These are phyloP conservation scores for Mycena capillaripes DNA, from an alignment of 768 basidiomycete species.

Conservation along the genomic window DNA sequence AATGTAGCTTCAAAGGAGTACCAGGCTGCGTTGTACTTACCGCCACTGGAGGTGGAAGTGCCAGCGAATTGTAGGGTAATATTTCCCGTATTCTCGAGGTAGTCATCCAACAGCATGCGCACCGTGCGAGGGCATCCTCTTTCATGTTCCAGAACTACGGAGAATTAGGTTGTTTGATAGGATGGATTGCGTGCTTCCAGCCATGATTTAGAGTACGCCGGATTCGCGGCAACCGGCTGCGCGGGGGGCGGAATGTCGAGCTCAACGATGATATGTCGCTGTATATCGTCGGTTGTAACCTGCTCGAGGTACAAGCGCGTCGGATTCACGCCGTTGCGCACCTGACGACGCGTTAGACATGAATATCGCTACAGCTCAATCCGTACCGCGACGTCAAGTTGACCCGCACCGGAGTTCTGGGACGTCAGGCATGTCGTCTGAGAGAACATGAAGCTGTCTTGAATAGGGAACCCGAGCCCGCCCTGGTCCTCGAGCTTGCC, in stretches of 20 bases:
- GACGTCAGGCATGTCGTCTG: too few relatives aligned
- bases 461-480: not conserved
- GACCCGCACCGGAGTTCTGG: too few relatives aligned
- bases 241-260: conserved; percentile 1
- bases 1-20: too few relatives aligned
- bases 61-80: too few relatives aligned
- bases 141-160: conserved; percentile 17
- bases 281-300: not conserved
- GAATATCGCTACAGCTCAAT: too few relatives aligned
- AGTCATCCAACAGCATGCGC: conserved; percentile 8
- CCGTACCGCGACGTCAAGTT: too few relatives aligned
- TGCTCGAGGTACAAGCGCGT: conserved; percentile 12
- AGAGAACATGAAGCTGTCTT: conserved; percentile 13
- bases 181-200: too few relatives aligned
- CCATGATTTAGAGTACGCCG: not conserved
- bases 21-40: too few relatives aligned
- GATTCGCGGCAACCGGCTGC: not conserved
- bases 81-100: too few relatives aligned
- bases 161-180: not conserved
- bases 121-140: not conserved
- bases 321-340: conserved; percentile 6
- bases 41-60: too few relatives aligned
- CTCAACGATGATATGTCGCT: not conserved
- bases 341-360: too few relatives aligned
- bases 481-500: conserved; percentile 11